Base-by-base conservation (phyloP, 768 basidiomycete species). In the Mycena epipterygia region DNA sequence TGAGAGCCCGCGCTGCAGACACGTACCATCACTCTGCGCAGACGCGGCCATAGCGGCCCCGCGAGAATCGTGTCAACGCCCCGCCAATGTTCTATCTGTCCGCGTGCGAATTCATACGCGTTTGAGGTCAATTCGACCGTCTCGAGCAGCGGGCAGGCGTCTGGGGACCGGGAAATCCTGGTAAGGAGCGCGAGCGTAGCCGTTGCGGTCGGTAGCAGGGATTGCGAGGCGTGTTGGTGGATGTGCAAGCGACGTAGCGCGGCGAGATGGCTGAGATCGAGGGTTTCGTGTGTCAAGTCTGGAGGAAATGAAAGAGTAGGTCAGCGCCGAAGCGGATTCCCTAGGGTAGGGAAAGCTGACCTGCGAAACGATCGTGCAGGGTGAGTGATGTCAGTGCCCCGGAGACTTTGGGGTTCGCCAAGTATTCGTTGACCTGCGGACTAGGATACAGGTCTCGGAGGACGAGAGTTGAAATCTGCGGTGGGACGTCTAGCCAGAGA, bases 381-480 rank as follows among this genome's bases (percentile, higher is more conserved):
- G 66, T 67, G 33, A 67, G 19, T 23, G 66, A 67, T 1, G 19
- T 19, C 17, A 67, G 5, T 2, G 48, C 7, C 17, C n/a, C 5
- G 23, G 35, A 52, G 17, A 42, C 30, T 35, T 32, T 12, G 23
- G n/a, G 14, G 25, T 27, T 51, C 0, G 16, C 8, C n/a, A 67
- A 37, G 33, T 49, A 67, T 3, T 12, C 48, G 32, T 51, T 59
- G 48, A 67, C 35, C 8, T 49, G 32, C 13, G 17, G n/a, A 33
- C 6, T 13, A 21, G 25, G 14, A 7, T 1, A 67, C n/a, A n/a
- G n/a, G 19, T n/a, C 17, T 23, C 37, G 44, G 19, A 67, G 39
- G 37, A 59, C 33, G 13, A 67, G 57, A 13, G 46, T 11, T n/a
- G 57, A 35, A 23, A 67, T 51, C 33, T 39, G 66, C 33, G 46